Evolutionary conservation across 2,329 filamentous ascomycete species (phyloP).

Genomic region (Zalaria obscura): DNA sequence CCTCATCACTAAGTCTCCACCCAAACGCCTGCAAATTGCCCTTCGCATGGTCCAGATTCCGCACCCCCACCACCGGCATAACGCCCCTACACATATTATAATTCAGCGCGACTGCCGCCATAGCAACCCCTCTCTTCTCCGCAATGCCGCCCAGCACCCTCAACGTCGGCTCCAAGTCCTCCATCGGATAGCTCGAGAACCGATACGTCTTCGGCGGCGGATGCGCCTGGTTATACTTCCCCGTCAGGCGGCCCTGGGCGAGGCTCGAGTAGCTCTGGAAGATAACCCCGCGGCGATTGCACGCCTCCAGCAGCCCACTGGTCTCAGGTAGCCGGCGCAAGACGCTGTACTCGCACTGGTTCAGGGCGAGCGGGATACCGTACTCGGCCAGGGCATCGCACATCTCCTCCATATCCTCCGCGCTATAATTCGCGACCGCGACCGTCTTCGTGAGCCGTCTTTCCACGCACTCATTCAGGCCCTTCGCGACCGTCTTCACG

Average conservation of each 20-base stretch:
- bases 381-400: constrained; percentile 24
- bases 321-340: constrained; percentile 27
- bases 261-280: constrained; percentile 29
- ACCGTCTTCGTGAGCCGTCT: constrained; percentile 25
- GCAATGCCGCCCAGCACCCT: constrained; percentile 22
- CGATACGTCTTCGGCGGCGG: constrained; percentile 22
- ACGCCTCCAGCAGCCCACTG: constrained; percentile 24
- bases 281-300: constrained; percentile 25
- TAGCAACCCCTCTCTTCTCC: constrained; percentile 17
- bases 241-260: constrained; percentile 24
- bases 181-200: constrained; percentile 30
- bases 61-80: constrained; percentile 27
- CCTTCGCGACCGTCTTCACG: constrained; percentile 25
- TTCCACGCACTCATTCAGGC: constrained; percentile 28
- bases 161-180: constrained; percentile 25
- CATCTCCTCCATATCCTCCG: constrained; percentile 28
- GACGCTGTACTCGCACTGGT: constrained; percentile 31
- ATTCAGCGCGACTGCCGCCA: constrained; percentile 29
- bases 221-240: constrained; percentile 25
- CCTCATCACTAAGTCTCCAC: constrained; percentile 26
- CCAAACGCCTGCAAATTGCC: constrained; percentile 25
- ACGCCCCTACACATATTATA: constrained; percentile 31
- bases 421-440: constrained; percentile 30
- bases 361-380: constrained; percentile 26
- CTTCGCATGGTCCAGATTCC: constrained; percentile 26